Percentiles rank a stretch among this genome's conserved stretches.
These are phyloP conservation scores for Myxozyma vanderwaltii DNA, from an alignment of 805 yeast species.

Conservation along the genomic window DNA sequence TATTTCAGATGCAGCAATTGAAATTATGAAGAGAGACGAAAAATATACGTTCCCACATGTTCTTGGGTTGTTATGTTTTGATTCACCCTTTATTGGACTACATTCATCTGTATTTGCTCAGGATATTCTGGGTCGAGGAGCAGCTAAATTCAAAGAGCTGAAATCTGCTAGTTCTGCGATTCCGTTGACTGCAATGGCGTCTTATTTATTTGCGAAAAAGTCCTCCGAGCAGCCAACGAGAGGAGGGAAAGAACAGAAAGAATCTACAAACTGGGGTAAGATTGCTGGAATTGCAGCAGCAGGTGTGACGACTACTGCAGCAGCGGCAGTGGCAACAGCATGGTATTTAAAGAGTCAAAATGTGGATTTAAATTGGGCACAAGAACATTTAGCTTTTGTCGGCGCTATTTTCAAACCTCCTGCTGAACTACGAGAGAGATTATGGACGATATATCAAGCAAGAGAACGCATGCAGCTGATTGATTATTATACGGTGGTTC, in stretches of 20 bases:
- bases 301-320: slow-evolving; percentile 30
- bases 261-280: slow-evolving; percentile 27
- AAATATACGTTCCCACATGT: slow-evolving; percentile 26
- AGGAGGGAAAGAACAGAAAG: slow-evolving; percentile 1
- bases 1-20: slow-evolving; percentile 18
- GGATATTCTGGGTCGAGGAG: slow-evolving; percentile 28
- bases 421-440: slow-evolving; percentile 9
- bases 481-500: slow-evolving; percentile 23
- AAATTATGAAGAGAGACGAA: slow-evolving; percentile 23
- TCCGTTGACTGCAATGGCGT: slow-evolving; percentile 24
- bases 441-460: slow-evolving; percentile 24
- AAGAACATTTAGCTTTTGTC: slow-evolving; percentile 29
- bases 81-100: slow-evolving; percentile 31
- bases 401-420: slow-evolving; percentile 27
- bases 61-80: slow-evolving; percentile 30
- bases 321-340: slow-evolving; percentile 32
- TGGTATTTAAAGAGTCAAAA: slow-evolving; percentile 31
- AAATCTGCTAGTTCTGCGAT: slow-evolving; percentile 13
- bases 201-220: slow-evolving; percentile 31
- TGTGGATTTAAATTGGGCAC: slow-evolving; percentile 29
- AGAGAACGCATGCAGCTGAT: slow-evolving; percentile 22
- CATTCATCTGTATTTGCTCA: slow-evolving; percentile 33
- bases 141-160: slow-evolving; percentile 27
- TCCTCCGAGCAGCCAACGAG: slow-evolving; percentile 25
- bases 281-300: slow-evolving; percentile 30